These are phyloP conservation scores for Lecanosticta acicola DNA, from an alignment of 2,329 filamentous ascomycete species.

Conservation along the genomic window DNA sequence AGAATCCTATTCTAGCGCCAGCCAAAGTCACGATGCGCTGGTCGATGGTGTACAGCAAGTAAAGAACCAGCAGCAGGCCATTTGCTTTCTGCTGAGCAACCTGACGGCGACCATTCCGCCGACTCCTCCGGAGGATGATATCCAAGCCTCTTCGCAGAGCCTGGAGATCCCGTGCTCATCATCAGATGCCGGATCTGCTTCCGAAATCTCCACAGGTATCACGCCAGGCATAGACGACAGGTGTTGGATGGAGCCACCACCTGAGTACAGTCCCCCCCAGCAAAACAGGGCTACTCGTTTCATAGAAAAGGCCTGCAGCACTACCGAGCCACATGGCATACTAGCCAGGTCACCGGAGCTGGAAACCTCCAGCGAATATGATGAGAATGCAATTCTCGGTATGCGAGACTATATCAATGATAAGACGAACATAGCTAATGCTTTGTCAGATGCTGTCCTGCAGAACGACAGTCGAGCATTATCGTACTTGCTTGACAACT, in stretches of 20 bases:
- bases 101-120: too few relatives aligned
- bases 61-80: constrained; percentile 16
- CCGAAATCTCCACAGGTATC: constrained; percentile 17
- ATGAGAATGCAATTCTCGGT: not conserved
- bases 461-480: constrained; percentile 18
- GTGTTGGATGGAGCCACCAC: constrained; percentile 28
- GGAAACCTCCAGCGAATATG: constrained; percentile 5
- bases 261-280: constrained; percentile 28
- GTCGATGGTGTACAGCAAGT: constrained; percentile 15
- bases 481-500: constrained; percentile 15
- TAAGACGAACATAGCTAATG: constrained; percentile 7
- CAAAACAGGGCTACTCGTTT: too few relatives aligned
- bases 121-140: constrained; percentile 11
- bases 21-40: not conserved
- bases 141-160: not conserved
- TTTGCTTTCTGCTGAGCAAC: constrained; percentile 19
- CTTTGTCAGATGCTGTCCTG: constrained; percentile 22
- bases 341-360: constrained; percentile 6
- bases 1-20: not conserved
- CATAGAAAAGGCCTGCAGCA: too few relatives aligned
- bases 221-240: constrained; percentile 20
- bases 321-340: too few relatives aligned
- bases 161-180: not conserved
- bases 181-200: constrained; percentile 1
- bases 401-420: not conserved